Evolutionary conservation across 805 yeast species (phyloP).

Genomic region (Yamadazyma kitorensis): DNA sequence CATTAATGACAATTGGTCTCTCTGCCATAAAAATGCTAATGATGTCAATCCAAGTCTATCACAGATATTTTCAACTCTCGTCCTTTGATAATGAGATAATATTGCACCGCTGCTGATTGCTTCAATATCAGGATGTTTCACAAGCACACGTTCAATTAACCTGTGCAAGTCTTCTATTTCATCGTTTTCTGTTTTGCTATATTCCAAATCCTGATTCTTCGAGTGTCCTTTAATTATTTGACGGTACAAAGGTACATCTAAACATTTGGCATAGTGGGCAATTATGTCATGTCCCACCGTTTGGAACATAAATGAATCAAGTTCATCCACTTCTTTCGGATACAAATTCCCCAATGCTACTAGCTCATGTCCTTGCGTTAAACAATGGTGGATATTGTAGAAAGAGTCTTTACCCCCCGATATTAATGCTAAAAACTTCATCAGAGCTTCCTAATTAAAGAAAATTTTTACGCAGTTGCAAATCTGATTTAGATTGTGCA

Average conservation of each 20-base stretch:
- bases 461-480: background rate
- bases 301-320: constrained; percentile 96
- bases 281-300: constrained; percentile 91
- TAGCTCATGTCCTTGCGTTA: constrained; percentile 81
- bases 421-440: constrained; percentile 90
- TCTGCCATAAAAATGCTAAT: constrained; percentile 85
- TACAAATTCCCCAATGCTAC: constrained; percentile 81
- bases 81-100: constrained; percentile 89
- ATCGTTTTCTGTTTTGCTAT: constrained; percentile 62
- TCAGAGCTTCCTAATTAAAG: constrained; percentile 19
- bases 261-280: constrained; percentile 60
- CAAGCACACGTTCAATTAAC: constrained; percentile 48
- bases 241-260: constrained; percentile 78
- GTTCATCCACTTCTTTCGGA: constrained; percentile 50
- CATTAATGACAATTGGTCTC: constrained; percentile 78
- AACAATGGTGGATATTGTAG: constrained; percentile 81
- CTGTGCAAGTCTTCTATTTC: constrained; percentile 82
- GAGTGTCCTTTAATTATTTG: constrained; percentile 62
- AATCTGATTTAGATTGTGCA: too few relatives aligned
- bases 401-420: constrained; percentile 98
- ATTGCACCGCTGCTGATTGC: constrained; percentile 97
- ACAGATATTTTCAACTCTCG: constrained; percentile 91
- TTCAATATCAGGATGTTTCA: constrained; percentile 64
- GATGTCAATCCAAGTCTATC: constrained; percentile 63
- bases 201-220: constrained; percentile 64